Base-by-base conservation (phyloP, 176 grass and related monocot species). In the Juncus effusus region DNA sequence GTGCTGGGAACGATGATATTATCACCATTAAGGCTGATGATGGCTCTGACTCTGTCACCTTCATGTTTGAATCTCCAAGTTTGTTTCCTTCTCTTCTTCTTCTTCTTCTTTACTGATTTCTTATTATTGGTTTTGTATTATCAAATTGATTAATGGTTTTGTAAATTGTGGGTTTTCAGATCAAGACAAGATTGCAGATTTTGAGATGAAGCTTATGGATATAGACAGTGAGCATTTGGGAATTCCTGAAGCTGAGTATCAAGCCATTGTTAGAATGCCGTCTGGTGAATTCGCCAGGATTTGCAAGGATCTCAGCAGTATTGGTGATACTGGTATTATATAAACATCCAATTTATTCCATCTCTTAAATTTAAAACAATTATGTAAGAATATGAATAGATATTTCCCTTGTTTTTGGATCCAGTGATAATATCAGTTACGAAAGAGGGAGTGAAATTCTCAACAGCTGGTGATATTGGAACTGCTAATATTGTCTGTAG, bases 151-250 rank as follows among this genome's bases (percentile, higher is more conserved):
- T 28, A 1, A 28, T 1, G 19, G 19, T 28, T 28, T 28, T 28
- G 19, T 28, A 28, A 1, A 1, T 28, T 28, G 0, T 0, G 19
- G 19, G 0, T 28, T 28, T 35, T 36, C 51, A 96, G 92, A 91
- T 55, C 92, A 91, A 63, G 92, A 96, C 70, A 96, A 96, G 77
- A 96, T 96, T 3, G 76, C 92, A 0, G 92, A 96, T 66, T 86
- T 96, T 38, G 92, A 96, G 77, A 96, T 96, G 92, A 96, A 96
- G 66, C 77, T 96, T 1, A 96, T 96, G 87, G 87, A 96, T 70
- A 96, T 96, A 5, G 92, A 96, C 51, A 88, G 87, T 28, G 87
- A 96, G 65, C 87, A 88, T 63, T 79, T 96, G 3, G 87, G 84
- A 5, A 96, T 96, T 65, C 92, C 92, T 1, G 92, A 96, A 41